A percentile compares a stretch with the other conserved stretches of the same genome.
phyloP scores from a whole-genome alignment of 2,329 filamentous ascomycete species.

The Cryphonectria nitschkei region DNA sequence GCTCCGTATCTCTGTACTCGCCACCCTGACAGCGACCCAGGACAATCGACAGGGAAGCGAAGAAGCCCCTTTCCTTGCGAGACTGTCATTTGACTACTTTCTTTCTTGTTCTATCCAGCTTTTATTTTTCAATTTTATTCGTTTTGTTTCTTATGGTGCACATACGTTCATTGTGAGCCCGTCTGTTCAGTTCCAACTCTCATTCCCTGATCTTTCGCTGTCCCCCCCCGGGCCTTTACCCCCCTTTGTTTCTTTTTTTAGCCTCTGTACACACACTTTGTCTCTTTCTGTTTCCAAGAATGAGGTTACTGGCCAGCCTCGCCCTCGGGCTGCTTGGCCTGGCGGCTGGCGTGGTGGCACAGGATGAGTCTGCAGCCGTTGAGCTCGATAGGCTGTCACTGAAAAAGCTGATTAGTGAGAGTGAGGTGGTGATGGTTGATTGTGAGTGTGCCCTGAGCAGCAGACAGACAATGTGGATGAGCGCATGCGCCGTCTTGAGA shows the following conservation, averaged over 20 bases:
- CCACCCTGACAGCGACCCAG: background rate
- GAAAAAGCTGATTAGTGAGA: slow-evolving; percentile 78
- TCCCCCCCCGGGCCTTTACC: background rate
- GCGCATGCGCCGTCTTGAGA: background rate
- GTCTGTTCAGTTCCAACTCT: background rate
- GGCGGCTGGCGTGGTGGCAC: slow-evolving; percentile 58
- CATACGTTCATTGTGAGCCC: slow-evolving; percentile 3
- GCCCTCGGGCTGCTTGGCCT: slow-evolving; percentile 54
- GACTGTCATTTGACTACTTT: background rate
- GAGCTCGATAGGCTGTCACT: slow-evolving; percentile 87
- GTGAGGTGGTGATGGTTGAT: slow-evolving; percentile 91
- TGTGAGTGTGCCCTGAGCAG: slow-evolving; percentile 62
- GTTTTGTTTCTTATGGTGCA: background rate
- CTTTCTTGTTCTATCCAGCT: background rate
- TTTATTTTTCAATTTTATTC: background rate
- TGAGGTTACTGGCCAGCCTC: slow-evolving; percentile 43
- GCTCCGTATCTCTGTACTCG: background rate
- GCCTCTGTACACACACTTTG: background rate
- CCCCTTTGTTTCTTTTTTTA: slow-evolving; percentile 17
- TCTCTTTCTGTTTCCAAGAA: slow-evolving; percentile 9
- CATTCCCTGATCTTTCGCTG: slow-evolving; percentile 1
- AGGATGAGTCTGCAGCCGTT: slow-evolving; percentile 72
- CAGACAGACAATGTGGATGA: background rate
- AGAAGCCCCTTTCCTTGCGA: background rate
- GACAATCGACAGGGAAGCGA: background rate